phyloP scores from a whole-genome alignment of 108 stramenopile species.

The Skeletonema costatum region DNA sequence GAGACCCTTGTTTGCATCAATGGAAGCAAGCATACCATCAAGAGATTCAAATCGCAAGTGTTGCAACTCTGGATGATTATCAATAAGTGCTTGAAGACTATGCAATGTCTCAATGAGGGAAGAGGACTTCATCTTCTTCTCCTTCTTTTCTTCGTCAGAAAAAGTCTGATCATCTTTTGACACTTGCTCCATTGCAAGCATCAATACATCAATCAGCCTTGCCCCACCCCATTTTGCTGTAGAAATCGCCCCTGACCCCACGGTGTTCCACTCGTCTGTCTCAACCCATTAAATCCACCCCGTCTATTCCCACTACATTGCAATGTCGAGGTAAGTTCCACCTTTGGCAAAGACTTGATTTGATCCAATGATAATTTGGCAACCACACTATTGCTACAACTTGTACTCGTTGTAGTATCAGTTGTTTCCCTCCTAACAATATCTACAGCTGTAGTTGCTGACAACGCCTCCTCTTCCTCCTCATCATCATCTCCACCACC shows the following conservation, averaged over 20 bases:
- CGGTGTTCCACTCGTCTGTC: conserved; percentile 84
- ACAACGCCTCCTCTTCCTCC: conserved; percentile 6
- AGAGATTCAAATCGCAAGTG: conserved; percentile 87
- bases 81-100: conserved; percentile 27
- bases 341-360: conserved; percentile 71
- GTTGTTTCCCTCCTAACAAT: not conserved
- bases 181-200: conserved; percentile 46
- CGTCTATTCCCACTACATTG: conserved; percentile 99
- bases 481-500: not conserved
- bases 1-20: conserved; percentile 86
- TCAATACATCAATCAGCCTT: conserved; percentile 81
- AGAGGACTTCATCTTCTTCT: conserved; percentile 28
- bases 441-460: not conserved
- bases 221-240: conserved; percentile 96
- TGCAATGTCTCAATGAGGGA: conserved; percentile 27
- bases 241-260: conserved; percentile 93
- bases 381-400: conserved; percentile 3
- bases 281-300: conserved; percentile 77
- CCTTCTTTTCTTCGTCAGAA: conserved; percentile 50
- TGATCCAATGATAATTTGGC: conserved; percentile 63
- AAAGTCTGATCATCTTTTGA: conserved; percentile 63
- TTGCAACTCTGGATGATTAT: conserved; percentile 25
- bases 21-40: conserved; percentile 86
- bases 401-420: not conserved
- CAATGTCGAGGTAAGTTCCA: conserved; percentile 79